These are phyloP conservation scores for Naganishia vishniacii DNA, from an alignment of 768 basidiomycete genomes.

Conservation along the genomic window DNA sequence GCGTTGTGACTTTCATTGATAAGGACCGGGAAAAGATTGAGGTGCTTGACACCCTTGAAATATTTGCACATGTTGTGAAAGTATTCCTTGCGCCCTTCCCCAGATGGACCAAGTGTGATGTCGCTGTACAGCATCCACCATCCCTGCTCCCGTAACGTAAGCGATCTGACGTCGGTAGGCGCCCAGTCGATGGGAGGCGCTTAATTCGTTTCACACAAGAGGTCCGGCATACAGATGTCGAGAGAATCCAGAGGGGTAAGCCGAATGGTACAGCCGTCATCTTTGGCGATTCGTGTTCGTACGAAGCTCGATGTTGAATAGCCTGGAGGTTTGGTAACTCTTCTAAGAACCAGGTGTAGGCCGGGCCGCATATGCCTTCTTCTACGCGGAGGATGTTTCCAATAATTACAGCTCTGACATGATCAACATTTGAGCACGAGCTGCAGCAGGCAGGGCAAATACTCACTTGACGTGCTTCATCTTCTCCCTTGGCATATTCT, in stretches of 20 bases:
- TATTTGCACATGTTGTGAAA: conserved; percentile 1
- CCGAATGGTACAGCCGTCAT: conserved; percentile 7
- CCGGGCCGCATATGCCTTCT: not conserved
- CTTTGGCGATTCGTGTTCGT: not conserved
- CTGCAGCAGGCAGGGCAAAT: too few relatives aligned
- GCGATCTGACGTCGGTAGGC: not conserved
- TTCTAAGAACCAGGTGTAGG: conserved; percentile 2
- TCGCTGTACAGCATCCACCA: conserved; percentile 19
- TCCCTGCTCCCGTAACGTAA: not conserved
- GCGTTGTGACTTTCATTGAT: not conserved
- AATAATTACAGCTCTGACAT: conserved; percentile 3
- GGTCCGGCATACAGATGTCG: conserved; percentile 11
- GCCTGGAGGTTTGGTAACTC: not conserved
- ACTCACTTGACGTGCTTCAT: conserved; percentile 3
- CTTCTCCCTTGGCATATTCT: conserved; percentile 6
- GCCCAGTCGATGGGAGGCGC: not conserved
- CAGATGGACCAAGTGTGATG: not conserved
- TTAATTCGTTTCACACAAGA: not conserved
- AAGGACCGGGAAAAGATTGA: conserved; percentile 7
- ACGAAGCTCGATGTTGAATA: conserved; percentile 1
- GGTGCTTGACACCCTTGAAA: conserved; percentile 5
- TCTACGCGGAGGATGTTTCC: conserved; percentile 11
- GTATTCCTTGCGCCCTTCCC: not conserved
- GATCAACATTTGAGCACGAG: too few relatives aligned
- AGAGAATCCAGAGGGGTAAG: not conserved